Evolutionary conservation across 2,329 filamentous ascomycete genomes (phyloP), one percentile per base, ranked within the genome.

Genomic region (Penicillium sp.): DNA sequence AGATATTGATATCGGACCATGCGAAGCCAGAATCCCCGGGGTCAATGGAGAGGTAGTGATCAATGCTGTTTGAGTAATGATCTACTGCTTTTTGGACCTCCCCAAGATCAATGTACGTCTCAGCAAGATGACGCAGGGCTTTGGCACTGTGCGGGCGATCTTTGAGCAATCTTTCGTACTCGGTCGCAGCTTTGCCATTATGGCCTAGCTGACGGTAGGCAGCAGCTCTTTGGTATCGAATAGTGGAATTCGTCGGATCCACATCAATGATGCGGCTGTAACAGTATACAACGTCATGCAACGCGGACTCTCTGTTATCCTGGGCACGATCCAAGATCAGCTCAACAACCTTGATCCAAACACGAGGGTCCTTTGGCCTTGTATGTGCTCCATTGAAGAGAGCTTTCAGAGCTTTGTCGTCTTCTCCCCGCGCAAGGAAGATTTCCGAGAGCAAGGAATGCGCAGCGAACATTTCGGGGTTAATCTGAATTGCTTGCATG

Each of bases 1-100:
- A 96, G 50, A 92, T 88, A 56, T 91, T 89, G 40, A 95, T 79
- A 69, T 97, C 89, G 49, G 88, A 86, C 93, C 93, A 99, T 45
- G 80, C 77, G 44, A 84, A 78, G 27, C 78, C 74, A 3, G 69
- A 72, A 10, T 78, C 73, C 32, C 76, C 72, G 2, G 77, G 70
- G 16, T 75, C 68, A n/a, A 75, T 66, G 9, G 70, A 71, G 47
- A 74, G 67, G 56, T 80, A 81, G 58, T 81, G 74, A 4, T 74
- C 66, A 41, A 87, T 79, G 18, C 81, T 80, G 18, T 74, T 70
- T 16, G 83, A 76, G 64, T 85, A 87, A 50, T 75, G 71, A 7
- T 75, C 63, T 16, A 79, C 72, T 11, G 82, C 80, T 54, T 73
- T 79, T 14, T 72, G 64, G 14, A 81, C 73, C 51, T 82, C 74